These are phyloP conservation scores for Cystobasidiaceae sp. DNA, from an alignment of 1,284 basidiomycete genomes.

Conservation along the genomic window DNA sequence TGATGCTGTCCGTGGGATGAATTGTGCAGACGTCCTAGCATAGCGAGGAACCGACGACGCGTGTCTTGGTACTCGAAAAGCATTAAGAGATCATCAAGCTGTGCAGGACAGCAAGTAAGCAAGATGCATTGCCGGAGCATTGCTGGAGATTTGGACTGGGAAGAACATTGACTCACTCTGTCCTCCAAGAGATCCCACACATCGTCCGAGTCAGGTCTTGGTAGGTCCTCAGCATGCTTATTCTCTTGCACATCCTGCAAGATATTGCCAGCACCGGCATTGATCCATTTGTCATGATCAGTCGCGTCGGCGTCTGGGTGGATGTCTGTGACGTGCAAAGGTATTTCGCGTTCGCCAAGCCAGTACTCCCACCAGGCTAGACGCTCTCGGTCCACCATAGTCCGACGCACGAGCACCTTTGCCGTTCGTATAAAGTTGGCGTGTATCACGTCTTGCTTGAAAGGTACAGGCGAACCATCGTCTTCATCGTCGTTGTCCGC, in stretches of 20 bases:
- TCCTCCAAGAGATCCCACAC: slow-evolving; percentile 27
- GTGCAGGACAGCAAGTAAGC: background rate
- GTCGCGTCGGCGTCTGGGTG: background rate
- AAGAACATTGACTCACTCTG: slow-evolving; percentile 2
- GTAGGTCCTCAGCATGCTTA: no score
- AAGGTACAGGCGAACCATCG: background rate
- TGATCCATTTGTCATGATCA: no score
- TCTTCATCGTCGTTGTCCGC: no score
- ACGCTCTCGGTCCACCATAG: slow-evolving; percentile 14
- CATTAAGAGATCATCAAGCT: slow-evolving; percentile 18
- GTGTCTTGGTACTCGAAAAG: slow-evolving; percentile 30
- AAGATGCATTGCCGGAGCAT: background rate
- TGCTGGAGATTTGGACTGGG: no score
- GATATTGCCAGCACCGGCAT: no score
- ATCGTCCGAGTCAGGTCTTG: slow-evolving; percentile 13
- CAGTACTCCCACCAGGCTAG: slow-evolving; percentile 25
- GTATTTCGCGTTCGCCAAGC: slow-evolving; percentile 7
- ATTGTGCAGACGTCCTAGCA: slow-evolving; percentile 7
- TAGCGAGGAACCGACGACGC: background rate
- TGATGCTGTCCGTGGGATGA: background rate
- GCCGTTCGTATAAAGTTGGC: slow-evolving; percentile 21
- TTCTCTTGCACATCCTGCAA: no score
- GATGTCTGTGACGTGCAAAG: background rate
- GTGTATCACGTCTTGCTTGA: slow-evolving; percentile 12
- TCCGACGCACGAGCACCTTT: slow-evolving; percentile 13